Conservation (phyloP, 2,329 filamentous ascomycete species). For the Parascedosporium putredinis region DNA sequence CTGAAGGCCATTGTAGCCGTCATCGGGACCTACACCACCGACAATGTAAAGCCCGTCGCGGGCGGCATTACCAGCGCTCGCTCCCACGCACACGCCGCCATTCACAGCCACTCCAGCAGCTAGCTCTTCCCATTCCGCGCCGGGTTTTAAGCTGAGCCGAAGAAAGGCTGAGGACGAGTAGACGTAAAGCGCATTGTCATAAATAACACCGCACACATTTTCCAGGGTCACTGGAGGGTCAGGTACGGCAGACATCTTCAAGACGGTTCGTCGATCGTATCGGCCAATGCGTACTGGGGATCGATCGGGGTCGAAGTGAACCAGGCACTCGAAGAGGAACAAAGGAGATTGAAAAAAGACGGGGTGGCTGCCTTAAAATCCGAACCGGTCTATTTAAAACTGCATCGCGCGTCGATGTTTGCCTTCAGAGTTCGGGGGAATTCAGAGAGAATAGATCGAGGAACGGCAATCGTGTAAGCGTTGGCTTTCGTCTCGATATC, state of each 20-base stretch:
- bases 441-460: not conserved
- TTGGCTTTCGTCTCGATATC: not conserved
- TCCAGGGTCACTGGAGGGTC: slow-evolving; percentile 59
- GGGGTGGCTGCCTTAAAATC: not conserved
- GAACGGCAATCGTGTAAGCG: too few relatives aligned
- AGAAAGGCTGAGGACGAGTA: slow-evolving; percentile 69
- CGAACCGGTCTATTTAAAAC: not conserved
- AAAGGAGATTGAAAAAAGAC: too few relatives aligned
- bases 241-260: slow-evolving; percentile 62
- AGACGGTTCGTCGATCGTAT: not conserved
- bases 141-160: slow-evolving; percentile 56
- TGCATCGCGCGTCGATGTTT: not conserved
- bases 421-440: not conserved
- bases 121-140: slow-evolving; percentile 61
- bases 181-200: slow-evolving; percentile 74
- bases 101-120: slow-evolving; percentile 58
- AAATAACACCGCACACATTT: slow-evolving; percentile 71
- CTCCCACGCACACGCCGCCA: slow-evolving; percentile 68
- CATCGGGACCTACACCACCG: slow-evolving; percentile 50
- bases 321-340: not conserved
- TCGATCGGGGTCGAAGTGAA: not conserved
- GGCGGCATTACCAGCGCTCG: slow-evolving; percentile 46
- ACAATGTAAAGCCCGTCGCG: slow-evolving; percentile 67
- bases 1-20: slow-evolving; percentile 65
- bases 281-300: too few relatives aligned